Evolutionary conservation across 2,329 filamentous ascomycete genomes (phyloP).

Genomic region (Arthroderma sp.): DNA sequence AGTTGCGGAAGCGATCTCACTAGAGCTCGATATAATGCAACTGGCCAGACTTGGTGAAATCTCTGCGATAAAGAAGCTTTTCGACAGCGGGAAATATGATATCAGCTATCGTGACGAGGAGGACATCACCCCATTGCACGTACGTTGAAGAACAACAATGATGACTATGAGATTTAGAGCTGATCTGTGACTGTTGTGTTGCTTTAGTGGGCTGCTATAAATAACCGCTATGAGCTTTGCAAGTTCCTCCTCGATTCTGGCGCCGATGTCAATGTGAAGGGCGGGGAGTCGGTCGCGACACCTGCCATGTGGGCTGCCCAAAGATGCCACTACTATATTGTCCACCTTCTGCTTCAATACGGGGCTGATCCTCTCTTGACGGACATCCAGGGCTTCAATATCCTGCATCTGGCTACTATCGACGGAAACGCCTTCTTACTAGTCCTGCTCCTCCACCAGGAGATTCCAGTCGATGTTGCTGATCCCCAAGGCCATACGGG

Average conservation of each 20-base stretch:
- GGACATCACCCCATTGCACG: conserved; percentile 90
- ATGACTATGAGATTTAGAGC: conserved; percentile 2
- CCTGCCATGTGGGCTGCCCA: conserved; percentile 96
- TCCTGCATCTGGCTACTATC: conserved; percentile 90
- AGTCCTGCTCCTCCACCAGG: conserved; percentile 80
- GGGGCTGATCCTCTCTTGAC: conserved; percentile 87
- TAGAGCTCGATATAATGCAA: conserved; percentile 77
- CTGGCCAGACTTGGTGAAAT: conserved; percentile 81
- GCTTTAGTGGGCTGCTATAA: conserved; percentile 91
- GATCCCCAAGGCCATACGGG: conserved; percentile 86
- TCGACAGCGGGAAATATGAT: conserved; percentile 68
- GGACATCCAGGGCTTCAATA: conserved; percentile 95
- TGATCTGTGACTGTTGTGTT: conserved; percentile 13
- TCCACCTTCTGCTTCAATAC: conserved; percentile 79
- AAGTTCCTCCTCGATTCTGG: conserved; percentile 79
- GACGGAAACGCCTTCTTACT: conserved; percentile 90
- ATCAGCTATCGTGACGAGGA: conserved; percentile 78
- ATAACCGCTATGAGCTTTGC: conserved; percentile 96
- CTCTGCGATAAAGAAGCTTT: conserved; percentile 73
- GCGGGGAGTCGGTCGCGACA: conserved; percentile 87
- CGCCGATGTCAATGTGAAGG: conserved; percentile 87
- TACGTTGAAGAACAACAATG: conserved; percentile 28
- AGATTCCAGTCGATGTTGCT: conserved; percentile 82
- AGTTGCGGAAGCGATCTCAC: neutral
- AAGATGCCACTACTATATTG: conserved; percentile 90